Base-by-base conservation (phyloP, 805 yeast species). In the Wickerhamiella qilinensis region DNA sequence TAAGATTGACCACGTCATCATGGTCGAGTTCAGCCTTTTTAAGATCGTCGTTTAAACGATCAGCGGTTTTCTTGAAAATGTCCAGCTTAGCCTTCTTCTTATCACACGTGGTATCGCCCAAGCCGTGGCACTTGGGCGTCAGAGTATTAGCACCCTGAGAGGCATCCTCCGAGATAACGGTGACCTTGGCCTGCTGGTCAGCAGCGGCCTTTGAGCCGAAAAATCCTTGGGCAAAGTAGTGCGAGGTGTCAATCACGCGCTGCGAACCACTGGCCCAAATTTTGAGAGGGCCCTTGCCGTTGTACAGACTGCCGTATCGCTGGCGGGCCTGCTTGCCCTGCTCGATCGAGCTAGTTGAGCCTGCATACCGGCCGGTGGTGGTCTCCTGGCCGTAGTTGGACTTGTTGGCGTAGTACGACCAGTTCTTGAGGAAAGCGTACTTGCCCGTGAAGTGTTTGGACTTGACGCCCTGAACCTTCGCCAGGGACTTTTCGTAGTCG, bases 201-300 rank as follows among this genome's bases (percentile, higher is more conserved):
- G 59, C 64, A 40, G 61, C 55, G 37, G 60, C 61, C n/a, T n/a
- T n/a, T n/a, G n/a, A n/a, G 9, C 69, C 69, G 46, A 71, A 60
- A 55, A 77, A 75, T 0, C 82, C 84, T 46, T 68, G 59, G 8
- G 76, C 72, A 51, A 75, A 76, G 48, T 62, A 58, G 20, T 61
- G 53, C 6, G 79, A 70, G 29, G 78, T 69, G 42, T 67, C 71
- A 42, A 66, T 64, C 24, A 71, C 50, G 9, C 52, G 50, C 41
- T 44, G 33, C 18, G 37, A 39, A 14, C 30, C 45, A 19, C 41
- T 28, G 6, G 43, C 57, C 50, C 71, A 71, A 15, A 71, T 60
- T n/a, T 68, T 65, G 21, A 69, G 59, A 2, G 55, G 40, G 15
- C 60, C 37, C 24, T 56, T 51, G 5, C 52, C 55, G 37, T 62